Base-by-base conservation (phyloP, 108 stramenopile species). In the Mayamaea pseudoterrestris region DNA sequence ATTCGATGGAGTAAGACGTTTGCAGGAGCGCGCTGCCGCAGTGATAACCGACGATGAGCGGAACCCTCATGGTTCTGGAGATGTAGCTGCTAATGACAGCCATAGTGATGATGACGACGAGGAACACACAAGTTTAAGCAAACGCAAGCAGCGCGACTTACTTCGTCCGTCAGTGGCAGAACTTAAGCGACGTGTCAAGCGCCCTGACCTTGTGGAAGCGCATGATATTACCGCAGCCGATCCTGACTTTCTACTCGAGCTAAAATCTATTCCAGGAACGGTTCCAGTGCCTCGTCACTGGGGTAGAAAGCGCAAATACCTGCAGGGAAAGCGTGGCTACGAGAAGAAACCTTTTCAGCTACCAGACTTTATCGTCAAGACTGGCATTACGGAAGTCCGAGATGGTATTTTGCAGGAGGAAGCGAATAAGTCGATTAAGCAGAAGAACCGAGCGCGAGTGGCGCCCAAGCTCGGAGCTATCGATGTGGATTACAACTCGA, bases 251-350 rank as follows among this genome's bases (percentile, higher is more conserved):
- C 57, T 98, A 40, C 70, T 97, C 36, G 60, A 74, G 44, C 65
- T 98, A 1, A 99, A 99, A 41, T 58, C 78, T 8, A 55, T 71
- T 30, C 75, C 83, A 9, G 90, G 92, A 21, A 85, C 97, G 5
- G 97, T 98, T 0, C 81, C 92, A 16, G 96, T 99, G 1, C 97
- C 98, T 2, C 54, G 90, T 26, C 98, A 98, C 64, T 98, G 98
- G 96, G 82, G 93, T 55, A 80, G 95, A 6, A 96, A 95, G 43
- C 90, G 98, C 25, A 98, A 98, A 67, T 99, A 97, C 68, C 57
- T 99, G 41, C 95, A 97, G 57, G 94, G 96, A 22, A 93, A 93
- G 60, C 52, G 97, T 18, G 98, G 97, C 16, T 61, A 94, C 20
- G 98, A 99, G 58, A 97, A 97, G 41, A 60, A 69, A 14, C 91